Conservation (phyloP, 228 moss, liverwort and hornwort genomes). For the Sphagnum magellanicum region DNA sequence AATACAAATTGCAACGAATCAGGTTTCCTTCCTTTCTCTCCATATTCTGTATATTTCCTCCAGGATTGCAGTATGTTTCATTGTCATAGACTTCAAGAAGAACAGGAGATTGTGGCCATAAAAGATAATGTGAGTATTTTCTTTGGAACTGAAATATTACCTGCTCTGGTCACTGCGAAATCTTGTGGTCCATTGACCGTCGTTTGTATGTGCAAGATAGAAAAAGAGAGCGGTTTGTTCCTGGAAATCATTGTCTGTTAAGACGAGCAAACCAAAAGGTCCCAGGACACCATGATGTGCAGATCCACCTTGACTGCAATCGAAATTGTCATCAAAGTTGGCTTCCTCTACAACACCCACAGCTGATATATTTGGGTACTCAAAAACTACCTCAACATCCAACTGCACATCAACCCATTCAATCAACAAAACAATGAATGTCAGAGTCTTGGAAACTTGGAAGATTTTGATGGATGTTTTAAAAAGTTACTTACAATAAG, state of each 20-base stretch:
- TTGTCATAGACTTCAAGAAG: too few relatives aligned
- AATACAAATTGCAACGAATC: neutral
- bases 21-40: neutral
- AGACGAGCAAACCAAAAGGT: conserved; percentile 78
- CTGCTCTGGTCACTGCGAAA: conserved; percentile 85
- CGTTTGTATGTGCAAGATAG: conserved; percentile 37
- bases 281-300: conserved; percentile 61
- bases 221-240: conserved; percentile 82
- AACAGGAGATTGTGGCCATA: too few relatives aligned
- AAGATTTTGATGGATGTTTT: too few relatives aligned
- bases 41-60: too few relatives aligned
- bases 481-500: too few relatives aligned
- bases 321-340: conserved; percentile 24
- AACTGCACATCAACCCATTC: conserved; percentile 29
- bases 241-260: conserved; percentile 25
- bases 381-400: conserved; percentile 66
- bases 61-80: too few relatives aligned
- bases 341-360: conserved; percentile 2
- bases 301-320: conserved; percentile 72
- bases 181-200: conserved; percentile 41
- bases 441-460: too few relatives aligned
- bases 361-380: conserved; percentile 35
- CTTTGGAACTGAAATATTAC: conserved; percentile 13
- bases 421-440: too few relatives aligned
- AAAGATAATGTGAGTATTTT: neutral